A percentile compares a stretch with the other conserved stretches of the same genome.
phyloP scores from a whole-genome alignment of 2,329 filamentous ascomycete species.

The Trichoderma sp. region DNA sequence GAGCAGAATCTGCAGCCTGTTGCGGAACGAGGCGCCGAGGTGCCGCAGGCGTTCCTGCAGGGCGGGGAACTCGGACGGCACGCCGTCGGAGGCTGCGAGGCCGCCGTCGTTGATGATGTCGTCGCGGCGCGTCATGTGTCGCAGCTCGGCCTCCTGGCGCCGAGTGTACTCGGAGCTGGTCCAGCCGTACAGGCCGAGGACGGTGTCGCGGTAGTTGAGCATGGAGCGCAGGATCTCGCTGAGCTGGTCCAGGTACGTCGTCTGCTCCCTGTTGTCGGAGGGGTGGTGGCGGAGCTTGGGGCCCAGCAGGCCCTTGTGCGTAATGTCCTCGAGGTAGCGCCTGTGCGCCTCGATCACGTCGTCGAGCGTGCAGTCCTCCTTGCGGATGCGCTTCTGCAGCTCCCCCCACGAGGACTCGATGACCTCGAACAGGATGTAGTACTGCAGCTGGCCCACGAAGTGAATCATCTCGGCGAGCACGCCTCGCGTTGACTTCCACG shows the following conservation, averaged over 20 bases:
- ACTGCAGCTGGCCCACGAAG: constrained; percentile 94
- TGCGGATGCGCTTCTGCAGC: constrained; percentile 78
- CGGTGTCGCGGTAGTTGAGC: constrained; percentile 88
- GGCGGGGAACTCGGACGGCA: constrained; percentile 68
- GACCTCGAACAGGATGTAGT: constrained; percentile 98
- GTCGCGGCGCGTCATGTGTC: constrained; percentile 60
- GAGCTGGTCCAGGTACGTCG: constrained; percentile 84
- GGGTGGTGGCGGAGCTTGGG: constrained; percentile 56
- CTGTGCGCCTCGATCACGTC: constrained; percentile 92
- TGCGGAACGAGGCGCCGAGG: constrained; percentile 75
- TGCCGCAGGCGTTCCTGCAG: constrained; percentile 72
- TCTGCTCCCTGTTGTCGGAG: constrained; percentile 64
- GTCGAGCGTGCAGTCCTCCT: constrained; percentile 87
- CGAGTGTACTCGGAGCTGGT: constrained; percentile 91
- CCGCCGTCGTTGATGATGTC: constrained; percentile 30
- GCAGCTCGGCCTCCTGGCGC: constrained; percentile 81
- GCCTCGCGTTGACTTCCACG: constrained; percentile 90
- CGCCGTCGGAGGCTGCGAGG: constrained; percentile 52
- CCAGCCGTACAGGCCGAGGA: constrained; percentile 93
- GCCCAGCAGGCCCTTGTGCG: constrained; percentile 90
- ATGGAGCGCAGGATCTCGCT: constrained; percentile 92
- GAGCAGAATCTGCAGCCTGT: constrained; percentile 76
- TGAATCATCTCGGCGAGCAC: constrained; percentile 97
- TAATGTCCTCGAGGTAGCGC: constrained; percentile 89
- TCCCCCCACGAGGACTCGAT: constrained; percentile 96